Percentiles rank a stretch among this genome's conserved stretches.
Evolutionary conservation across 371 early-diverging fungal species (phyloP).

Genomic region (Rhizomucor pusillus): DNA sequence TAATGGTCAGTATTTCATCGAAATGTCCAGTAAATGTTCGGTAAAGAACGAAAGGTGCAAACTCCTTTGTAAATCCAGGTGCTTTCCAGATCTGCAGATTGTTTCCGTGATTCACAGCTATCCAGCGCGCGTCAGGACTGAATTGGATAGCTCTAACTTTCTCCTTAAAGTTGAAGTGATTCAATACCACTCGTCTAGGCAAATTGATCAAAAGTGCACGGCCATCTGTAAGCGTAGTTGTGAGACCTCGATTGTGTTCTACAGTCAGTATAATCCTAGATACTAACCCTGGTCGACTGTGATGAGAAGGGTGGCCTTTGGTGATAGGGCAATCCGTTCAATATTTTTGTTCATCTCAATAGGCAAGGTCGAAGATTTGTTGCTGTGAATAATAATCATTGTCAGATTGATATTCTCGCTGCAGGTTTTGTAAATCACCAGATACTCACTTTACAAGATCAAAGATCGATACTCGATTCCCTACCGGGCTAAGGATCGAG

Average conservation of each 20-base stretch:
- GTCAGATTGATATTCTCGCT: not conserved
- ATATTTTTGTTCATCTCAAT: slow-evolving; percentile 92
- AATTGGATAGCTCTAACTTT: slow-evolving; percentile 80
- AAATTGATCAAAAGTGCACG: slow-evolving; percentile 85
- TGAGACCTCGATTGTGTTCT: not conserved
- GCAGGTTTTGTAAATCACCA: not conserved
- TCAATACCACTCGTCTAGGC: slow-evolving; percentile 76
- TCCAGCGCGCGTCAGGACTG: slow-evolving; percentile 74
- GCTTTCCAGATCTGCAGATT: slow-evolving; percentile 91
- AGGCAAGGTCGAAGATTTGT: slow-evolving; percentile 89
- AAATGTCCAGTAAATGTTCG: slow-evolving; percentile 81
- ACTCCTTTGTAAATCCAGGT: slow-evolving; percentile 89
- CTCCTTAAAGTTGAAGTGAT: slow-evolving; percentile 85
- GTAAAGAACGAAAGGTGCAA: slow-evolving; percentile 87
- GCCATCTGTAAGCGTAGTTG: slow-evolving; percentile 64
- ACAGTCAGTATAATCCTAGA: not conserved
- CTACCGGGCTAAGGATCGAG: slow-evolving; percentile 91
- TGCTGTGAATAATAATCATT: slow-evolving; percentile 46
- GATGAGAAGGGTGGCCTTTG: slow-evolving; percentile 83
- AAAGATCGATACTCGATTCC: slow-evolving; percentile 93
- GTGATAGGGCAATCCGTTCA: slow-evolving; percentile 83
- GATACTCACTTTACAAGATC: slow-evolving; percentile 86
- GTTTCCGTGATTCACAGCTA: slow-evolving; percentile 88
- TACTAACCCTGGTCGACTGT: slow-evolving; percentile 84
- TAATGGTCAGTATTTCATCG: slow-evolving; percentile 82